These are phyloP conservation scores for Apiotrichum domesticum DNA, from an alignment of 1,284 basidiomycete species.

Conservation along the genomic window DNA sequence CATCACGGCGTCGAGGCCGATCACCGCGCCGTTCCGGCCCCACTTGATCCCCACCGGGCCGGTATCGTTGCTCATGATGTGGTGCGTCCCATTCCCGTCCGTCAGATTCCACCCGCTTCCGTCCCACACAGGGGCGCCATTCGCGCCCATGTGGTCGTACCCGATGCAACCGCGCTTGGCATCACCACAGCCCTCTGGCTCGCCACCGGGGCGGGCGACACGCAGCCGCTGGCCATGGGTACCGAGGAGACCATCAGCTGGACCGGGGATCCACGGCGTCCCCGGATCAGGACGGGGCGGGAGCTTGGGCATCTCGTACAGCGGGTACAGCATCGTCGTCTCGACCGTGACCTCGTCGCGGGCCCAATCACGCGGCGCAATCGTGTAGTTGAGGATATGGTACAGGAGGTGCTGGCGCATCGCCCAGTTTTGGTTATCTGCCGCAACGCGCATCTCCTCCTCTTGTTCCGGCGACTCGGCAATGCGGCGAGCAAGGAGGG, in stretches of 20 bases:
- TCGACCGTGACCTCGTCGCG: conserved; percentile 35
- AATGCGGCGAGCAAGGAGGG: not conserved
- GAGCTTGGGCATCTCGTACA: conserved; percentile 52
- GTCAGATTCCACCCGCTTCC: conserved; percentile 32
- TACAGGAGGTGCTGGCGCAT: conserved; percentile 90
- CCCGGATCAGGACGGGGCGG: conserved; percentile 62
- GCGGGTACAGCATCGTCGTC: conserved; percentile 67
- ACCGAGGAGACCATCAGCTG: conserved; percentile 66
- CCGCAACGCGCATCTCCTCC: conserved; percentile 6
- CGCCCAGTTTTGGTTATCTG: conserved; percentile 65
- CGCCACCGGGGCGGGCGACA: conserved; percentile 47
- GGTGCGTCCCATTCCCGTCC: conserved; percentile 2
- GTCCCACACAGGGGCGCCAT: conserved; percentile 51
- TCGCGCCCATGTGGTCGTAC: conserved; percentile 64
- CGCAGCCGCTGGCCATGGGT: conserved; percentile 76
- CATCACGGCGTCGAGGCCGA: conserved; percentile 70
- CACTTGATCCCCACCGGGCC: conserved; percentile 46
- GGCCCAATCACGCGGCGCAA: conserved; percentile 45
- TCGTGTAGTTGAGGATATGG: conserved; percentile 82
- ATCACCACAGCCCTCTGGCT: conserved; percentile 44
- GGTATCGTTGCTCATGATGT: conserved; percentile 18
- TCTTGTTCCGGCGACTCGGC: conserved; percentile 28
- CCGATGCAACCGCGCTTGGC: conserved; percentile 54
- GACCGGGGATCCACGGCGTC: conserved; percentile 77
- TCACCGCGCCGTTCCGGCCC: conserved; percentile 69